Percentiles rank a stretch among this genome's conserved stretches.
Evolutionary conservation across 441 rosid species (phyloP).

Genomic region (Euphorbia schlechtendalii): DNA sequence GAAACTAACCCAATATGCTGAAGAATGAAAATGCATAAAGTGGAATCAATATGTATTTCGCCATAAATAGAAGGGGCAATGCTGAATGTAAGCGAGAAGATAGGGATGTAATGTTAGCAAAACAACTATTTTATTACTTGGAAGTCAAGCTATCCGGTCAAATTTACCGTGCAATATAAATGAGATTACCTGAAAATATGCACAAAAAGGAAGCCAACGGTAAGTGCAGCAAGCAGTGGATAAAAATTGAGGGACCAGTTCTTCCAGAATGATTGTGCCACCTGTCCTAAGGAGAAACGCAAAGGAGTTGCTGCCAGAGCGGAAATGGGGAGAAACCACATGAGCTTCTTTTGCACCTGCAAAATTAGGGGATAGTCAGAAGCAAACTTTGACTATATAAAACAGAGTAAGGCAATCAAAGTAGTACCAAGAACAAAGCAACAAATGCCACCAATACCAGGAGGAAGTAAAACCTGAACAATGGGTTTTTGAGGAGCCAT

Average conservation of each 20-base stretch:
- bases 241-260: conserved; percentile 37
- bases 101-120: conserved; percentile 50
- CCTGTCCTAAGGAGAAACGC: conserved; percentile 48
- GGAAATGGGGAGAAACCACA: conserved; percentile 75
- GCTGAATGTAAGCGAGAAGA: conserved; percentile 93
- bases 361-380: conserved; percentile 28
- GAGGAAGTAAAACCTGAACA: too few relatives aligned
- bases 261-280: conserved; percentile 39
- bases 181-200: conserved; percentile 77
- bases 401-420: conserved; percentile 15
- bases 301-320: conserved; percentile 57
- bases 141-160: too few relatives aligned
- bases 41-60: conserved; percentile 75
- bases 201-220: conserved; percentile 47
- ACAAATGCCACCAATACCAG: conserved; percentile 46
- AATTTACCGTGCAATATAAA: too few relatives aligned
- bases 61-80: conserved; percentile 87
- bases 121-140: too few relatives aligned
- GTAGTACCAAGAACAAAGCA: conserved; percentile 82
- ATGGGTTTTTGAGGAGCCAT: too few relatives aligned
- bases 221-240: conserved; percentile 38
- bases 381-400: conserved; percentile 6
- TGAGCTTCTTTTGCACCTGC: conserved; percentile 99
- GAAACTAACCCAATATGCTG: conserved; percentile 50
- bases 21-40: conserved; percentile 64